A percentile compares a stretch with the other conserved stretches of the same genome.
Evolutionary conservation across 1,284 basidiomycete genomes (phyloP).

Genomic region (Coniferiporia weirii): DNA sequence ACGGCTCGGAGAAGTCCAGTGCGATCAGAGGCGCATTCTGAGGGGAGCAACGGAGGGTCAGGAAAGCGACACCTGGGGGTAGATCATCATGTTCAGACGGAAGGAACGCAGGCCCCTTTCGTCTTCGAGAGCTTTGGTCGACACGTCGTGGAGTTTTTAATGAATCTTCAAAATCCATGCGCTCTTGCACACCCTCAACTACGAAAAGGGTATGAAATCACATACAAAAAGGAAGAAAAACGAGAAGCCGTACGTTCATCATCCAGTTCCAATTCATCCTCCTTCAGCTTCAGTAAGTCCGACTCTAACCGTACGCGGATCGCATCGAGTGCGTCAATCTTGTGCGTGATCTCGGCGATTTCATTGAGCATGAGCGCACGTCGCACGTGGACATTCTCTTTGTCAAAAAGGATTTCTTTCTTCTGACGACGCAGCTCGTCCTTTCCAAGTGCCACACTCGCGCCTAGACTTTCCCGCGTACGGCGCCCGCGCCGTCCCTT

Average conservation of each 20-base stretch:
- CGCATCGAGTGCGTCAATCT: conserved; percentile 81
- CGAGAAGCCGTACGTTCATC: conserved; percentile 70
- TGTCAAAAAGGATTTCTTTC: conserved; percentile 81
- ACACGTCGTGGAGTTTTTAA: conserved; percentile 36
- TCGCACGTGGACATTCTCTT: conserved; percentile 84
- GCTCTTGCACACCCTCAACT: conserved; percentile 87
- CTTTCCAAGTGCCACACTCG: conserved; percentile 67
- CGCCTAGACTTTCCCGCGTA: conserved; percentile 62
- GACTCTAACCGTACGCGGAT: conserved; percentile 80
- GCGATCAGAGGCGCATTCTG: conserved; percentile 83
- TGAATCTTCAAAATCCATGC: conserved; percentile 63
- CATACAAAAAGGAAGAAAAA: conserved; percentile 6
- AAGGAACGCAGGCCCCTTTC: conserved; percentile 90
- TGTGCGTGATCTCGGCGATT: conserved; percentile 80
- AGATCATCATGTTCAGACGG: conserved; percentile 97
- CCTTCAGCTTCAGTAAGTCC: conserved; percentile 82
- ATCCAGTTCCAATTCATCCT: conserved; percentile 93
- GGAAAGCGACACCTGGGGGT: conserved; percentile 92
- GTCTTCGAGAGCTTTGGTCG: conserved; percentile 61
- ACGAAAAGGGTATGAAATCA: conserved; percentile 13
- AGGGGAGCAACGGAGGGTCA: conserved; percentile 48
- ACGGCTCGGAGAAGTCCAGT: conserved; percentile 95
- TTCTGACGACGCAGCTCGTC: conserved; percentile 80
- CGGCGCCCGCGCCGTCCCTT: conserved; percentile 51
- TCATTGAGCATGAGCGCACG: conserved; percentile 79